Evolutionary conservation across 345 rosid genomes (phyloP).

Genomic region (Gossypium ekmanianum): DNA sequence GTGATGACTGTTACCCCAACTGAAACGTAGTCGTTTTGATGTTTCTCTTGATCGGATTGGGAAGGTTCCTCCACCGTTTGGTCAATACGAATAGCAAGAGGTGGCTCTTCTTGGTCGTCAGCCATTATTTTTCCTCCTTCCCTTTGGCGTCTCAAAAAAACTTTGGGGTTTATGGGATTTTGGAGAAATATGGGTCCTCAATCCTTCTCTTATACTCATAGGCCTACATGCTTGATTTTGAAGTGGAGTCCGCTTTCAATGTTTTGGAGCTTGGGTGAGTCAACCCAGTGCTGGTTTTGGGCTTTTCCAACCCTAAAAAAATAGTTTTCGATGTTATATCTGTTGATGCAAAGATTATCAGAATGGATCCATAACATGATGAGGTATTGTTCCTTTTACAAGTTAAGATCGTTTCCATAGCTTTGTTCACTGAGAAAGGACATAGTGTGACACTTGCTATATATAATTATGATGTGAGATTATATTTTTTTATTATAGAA

Average conservation of each 20-base stretch:
- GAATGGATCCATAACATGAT: too few species aligned
- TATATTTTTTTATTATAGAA: too few species aligned
- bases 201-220: not conserved
- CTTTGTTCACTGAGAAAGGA: too few species aligned
- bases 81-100: conserved; percentile 57
- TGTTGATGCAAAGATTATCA: too few species aligned
- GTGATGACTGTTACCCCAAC: conserved; percentile 87
- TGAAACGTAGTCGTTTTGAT: conserved; percentile 26
- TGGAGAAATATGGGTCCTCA: not conserved
- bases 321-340: too few species aligned
- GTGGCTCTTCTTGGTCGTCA: conserved; percentile 65
- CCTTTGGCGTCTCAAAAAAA: not conserved
- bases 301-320: not conserved
- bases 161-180: not conserved
- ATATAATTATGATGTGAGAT: too few species aligned
- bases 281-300: not conserved
- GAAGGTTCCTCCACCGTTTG: not conserved
- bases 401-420: too few species aligned
- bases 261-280: not conserved
- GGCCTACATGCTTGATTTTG: too few species aligned
- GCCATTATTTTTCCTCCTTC: conserved; percentile 33
- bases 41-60: not conserved
- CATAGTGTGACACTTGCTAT: too few species aligned
- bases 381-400: too few species aligned
- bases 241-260: not conserved